These are phyloP conservation scores for Botrytis aclada DNA, from an alignment of 2,329 filamentous ascomycete species.

Conservation along the genomic window DNA sequence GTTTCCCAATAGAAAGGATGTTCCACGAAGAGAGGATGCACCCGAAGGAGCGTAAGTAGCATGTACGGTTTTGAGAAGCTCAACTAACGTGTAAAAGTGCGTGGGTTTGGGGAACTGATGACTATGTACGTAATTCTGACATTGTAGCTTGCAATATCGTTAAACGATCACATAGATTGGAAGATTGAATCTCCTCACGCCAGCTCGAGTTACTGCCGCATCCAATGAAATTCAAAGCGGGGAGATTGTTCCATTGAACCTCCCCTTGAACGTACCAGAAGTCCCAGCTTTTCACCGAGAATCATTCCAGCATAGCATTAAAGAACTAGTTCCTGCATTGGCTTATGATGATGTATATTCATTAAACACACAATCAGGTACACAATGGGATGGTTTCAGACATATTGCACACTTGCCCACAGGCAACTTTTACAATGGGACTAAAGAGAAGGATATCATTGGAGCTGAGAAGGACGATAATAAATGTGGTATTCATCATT, in stretches of 20 bases:
- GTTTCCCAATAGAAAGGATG: conserved; percentile 34
- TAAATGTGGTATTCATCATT: conserved; percentile 37
- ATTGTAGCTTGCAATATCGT: neutral
- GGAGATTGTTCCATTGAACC: conserved; percentile 12
- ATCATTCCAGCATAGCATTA: conserved; percentile 37
- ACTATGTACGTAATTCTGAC: conserved; percentile 27
- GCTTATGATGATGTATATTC: conserved; percentile 60
- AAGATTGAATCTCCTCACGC: conserved; percentile 47
- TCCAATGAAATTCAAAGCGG: conserved; percentile 28
- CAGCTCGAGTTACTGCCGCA: conserved; percentile 42
- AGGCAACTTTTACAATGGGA: conserved; percentile 34
- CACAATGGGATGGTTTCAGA: conserved; percentile 56
- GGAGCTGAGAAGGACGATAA: conserved; percentile 29
- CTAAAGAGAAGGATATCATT: conserved; percentile 32
- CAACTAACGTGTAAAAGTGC: conserved; percentile 24
- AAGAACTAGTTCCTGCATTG: conserved; percentile 26
- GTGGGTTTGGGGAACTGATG: conserved; percentile 37
- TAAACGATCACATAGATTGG: conserved; percentile 38
- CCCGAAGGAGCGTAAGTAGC: conserved; percentile 33
- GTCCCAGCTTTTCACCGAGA: conserved; percentile 40
- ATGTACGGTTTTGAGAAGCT: neutral
- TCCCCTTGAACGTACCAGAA: conserved; percentile 31
- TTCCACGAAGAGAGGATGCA: conserved; percentile 33
- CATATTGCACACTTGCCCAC: conserved; percentile 38
- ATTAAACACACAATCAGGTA: conserved; percentile 57